phyloP scores from a whole-genome alignment of 2,329 filamentous ascomycete species.

The Colletotrichum lupini region DNA sequence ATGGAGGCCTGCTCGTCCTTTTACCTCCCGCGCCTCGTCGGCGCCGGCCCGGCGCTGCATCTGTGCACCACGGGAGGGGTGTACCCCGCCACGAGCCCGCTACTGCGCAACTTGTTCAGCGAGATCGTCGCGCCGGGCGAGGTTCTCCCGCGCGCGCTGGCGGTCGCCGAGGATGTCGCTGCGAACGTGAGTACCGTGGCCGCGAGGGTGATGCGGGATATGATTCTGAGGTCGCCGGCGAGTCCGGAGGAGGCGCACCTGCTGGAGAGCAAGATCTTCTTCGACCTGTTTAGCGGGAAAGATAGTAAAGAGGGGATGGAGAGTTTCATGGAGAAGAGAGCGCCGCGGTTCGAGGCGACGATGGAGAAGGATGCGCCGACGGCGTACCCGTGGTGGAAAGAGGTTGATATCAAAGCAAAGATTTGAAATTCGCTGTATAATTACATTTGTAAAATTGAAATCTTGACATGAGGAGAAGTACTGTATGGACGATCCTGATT shows the following conservation, averaged over 20 bases:
- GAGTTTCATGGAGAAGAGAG: conserved; percentile 77
- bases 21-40: conserved; percentile 78
- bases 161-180: conserved; percentile 74
- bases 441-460: neutral
- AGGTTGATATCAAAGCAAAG: conserved; percentile 48
- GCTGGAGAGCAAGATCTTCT: conserved; percentile 74
- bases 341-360: conserved; percentile 69
- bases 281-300: conserved; percentile 64
- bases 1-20: conserved; percentile 79
- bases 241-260: conserved; percentile 76
- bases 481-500: neutral
- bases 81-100: conserved; percentile 61
- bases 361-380: conserved; percentile 69
- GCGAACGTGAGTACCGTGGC: conserved; percentile 73
- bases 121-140: conserved; percentile 70
- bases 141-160: conserved; percentile 73
- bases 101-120: conserved; percentile 72
- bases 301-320: conserved; percentile 76
- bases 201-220: conserved; percentile 74
- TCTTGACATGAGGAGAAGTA: neutral
- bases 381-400: conserved; percentile 76
- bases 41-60: conserved; percentile 71
- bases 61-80: conserved; percentile 75
- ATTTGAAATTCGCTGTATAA: conserved; percentile 13
- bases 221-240: conserved; percentile 70